phyloP scores from a whole-genome alignment of 345 rosid genomes.

The Nephelium lappaceum region DNA sequence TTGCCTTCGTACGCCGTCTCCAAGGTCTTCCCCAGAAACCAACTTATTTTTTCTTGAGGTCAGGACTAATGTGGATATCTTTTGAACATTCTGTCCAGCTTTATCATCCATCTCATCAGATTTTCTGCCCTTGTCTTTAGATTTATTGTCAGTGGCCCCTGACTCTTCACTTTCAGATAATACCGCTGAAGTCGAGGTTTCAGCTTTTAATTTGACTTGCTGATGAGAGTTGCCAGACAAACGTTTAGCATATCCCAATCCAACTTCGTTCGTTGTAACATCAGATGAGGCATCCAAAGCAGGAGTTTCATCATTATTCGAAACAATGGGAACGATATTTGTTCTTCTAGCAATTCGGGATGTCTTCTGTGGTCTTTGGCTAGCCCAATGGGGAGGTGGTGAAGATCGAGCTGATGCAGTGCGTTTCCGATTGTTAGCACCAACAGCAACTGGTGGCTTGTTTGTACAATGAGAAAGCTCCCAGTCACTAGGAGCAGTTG shows the following conservation, averaged over 20 bases:
- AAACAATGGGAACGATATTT: constrained; percentile 68
- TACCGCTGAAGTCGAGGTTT: constrained; percentile 64
- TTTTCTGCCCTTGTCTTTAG: constrained; percentile 67
- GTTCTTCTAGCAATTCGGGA: constrained; percentile 89
- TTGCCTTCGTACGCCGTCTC: constrained; percentile 81
- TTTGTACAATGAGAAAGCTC: constrained; percentile 78
- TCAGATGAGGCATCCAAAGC: constrained; percentile 66
- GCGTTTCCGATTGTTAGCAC: constrained; percentile 75
- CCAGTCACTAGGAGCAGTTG: constrained; percentile 73
- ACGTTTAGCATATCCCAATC: constrained; percentile 65
- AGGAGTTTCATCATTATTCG: constrained; percentile 68
- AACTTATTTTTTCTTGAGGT: constrained; percentile 81
- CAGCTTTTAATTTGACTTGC: constrained; percentile 71
- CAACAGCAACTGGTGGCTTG: constrained; percentile 69
- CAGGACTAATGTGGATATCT: constrained; percentile 51
- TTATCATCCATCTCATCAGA: constrained; percentile 82
- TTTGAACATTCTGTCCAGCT: constrained; percentile 63
- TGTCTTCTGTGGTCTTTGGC: constrained; percentile 87
- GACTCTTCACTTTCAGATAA: constrained; percentile 96
- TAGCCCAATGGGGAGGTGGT: constrained; percentile 88
- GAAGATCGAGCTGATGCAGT: constrained; percentile 64
- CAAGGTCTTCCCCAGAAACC: constrained; percentile 62
- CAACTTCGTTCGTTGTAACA: constrained; percentile 64
- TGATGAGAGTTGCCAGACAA: constrained; percentile 73
- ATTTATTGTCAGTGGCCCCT: constrained; percentile 73